Conservation (phyloP, 23 red algal species). For the Chondrus crispus region DNA sequence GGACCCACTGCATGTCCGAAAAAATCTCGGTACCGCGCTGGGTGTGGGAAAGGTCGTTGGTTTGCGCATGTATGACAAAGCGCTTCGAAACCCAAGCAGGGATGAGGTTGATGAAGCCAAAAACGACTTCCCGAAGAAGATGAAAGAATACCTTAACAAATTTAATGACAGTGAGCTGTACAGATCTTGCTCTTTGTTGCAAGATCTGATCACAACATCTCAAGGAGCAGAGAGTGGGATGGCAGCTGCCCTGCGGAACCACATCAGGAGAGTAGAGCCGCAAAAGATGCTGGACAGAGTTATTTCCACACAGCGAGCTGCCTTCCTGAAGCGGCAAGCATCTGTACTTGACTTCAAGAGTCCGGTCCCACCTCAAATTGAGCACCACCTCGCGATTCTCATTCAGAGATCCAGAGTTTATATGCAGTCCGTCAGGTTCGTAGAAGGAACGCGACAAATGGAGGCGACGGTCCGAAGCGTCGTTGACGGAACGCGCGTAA, state of each 20-base stretch:
- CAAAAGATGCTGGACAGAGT: neutral
- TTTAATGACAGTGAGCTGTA: neutral
- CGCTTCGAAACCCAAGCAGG: neutral
- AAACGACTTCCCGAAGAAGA: neutral
- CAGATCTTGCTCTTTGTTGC: neutral
- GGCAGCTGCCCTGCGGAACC: neutral
- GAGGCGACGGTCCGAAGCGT: too few relatives aligned
- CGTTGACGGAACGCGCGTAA: too few relatives aligned
- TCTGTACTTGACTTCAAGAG: neutral
- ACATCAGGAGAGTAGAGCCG: neutral
- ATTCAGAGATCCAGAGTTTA: too few relatives aligned
- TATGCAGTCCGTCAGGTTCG: too few relatives aligned
- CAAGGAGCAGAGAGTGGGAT: neutral
- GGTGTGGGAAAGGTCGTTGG: neutral
- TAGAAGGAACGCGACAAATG: too few relatives aligned
- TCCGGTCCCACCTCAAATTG: neutral
- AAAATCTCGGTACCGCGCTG: neutral
- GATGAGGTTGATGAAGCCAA: neutral
- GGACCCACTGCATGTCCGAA: neutral
- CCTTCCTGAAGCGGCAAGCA: neutral
- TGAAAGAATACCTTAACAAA: neutral
- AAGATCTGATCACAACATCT: neutral
- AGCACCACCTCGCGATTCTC: neutral
- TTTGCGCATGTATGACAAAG: neutral
- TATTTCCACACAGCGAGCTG: neutral